Conservation (phyloP, 208 protist genomes). For the Acanthamoeba sp. region DNA sequence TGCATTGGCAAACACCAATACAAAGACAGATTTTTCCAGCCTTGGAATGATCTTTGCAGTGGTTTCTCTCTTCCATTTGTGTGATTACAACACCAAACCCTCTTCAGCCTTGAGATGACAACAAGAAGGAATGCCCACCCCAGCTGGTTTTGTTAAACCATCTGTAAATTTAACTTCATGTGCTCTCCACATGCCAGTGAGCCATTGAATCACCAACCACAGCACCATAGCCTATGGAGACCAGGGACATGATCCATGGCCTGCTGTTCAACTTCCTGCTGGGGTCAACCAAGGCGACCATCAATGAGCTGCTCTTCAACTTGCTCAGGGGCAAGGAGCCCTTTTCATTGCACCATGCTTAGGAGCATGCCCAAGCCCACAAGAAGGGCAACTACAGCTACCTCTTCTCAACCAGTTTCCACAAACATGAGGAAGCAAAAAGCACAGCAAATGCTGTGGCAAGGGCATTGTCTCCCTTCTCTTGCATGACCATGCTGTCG, state of each 20-base stretch:
- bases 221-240: background rate
- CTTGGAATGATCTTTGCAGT: too few relatives aligned
- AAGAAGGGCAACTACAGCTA: constrained; percentile 32
- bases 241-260: background rate
- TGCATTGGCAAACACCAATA: too few relatives aligned
- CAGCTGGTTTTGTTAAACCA: too few relatives aligned
- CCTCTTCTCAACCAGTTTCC: background rate
- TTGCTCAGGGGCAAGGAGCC: background rate
- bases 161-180: too few relatives aligned
- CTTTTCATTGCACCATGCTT: background rate
- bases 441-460: background rate
- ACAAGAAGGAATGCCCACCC: too few relatives aligned
- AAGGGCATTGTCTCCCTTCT: background rate
- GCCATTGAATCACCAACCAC: background rate
- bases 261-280: constrained; percentile 50
- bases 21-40: too few relatives aligned
- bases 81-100: too few relatives aligned
- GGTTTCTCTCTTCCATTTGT: too few relatives aligned
- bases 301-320: constrained; percentile 31
- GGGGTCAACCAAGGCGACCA: background rate
- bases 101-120: too few relatives aligned
- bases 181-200: constrained; percentile 28
- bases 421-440: background rate
- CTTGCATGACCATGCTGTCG: background rate
- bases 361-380: background rate